Evolutionary conservation across 23 red algal genomes (phyloP).

Genomic region (Gracilaria vermiculophylla): DNA sequence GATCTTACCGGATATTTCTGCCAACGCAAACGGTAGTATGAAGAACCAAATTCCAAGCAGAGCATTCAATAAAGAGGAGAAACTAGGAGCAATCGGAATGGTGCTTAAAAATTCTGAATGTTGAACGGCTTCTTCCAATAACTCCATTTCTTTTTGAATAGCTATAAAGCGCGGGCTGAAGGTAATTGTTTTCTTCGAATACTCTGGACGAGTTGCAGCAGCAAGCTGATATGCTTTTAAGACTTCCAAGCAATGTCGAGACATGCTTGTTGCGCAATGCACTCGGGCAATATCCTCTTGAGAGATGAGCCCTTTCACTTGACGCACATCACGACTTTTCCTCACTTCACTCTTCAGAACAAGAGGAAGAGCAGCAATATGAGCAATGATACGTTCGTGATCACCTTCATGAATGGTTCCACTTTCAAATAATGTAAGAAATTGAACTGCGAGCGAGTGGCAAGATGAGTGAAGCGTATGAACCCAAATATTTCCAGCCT

Average conservation of each 20-base stretch:
- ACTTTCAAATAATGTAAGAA: background rate
- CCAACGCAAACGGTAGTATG: conserved; percentile 14
- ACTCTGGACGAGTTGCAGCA: too few relatives aligned
- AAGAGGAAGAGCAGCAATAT: conserved; percentile 31
- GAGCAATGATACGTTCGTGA: conserved; percentile 14
- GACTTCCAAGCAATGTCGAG: conserved; percentile 12
- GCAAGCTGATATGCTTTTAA: background rate
- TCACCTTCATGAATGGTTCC: conserved; percentile 8
- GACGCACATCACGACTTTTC: background rate
- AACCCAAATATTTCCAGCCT: conserved; percentile 10
- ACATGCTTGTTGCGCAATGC: conserved; percentile 5
- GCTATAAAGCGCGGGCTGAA: too few relatives aligned
- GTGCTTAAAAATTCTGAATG: background rate
- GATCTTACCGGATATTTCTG: conserved; percentile 21
- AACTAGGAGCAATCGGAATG: conserved; percentile 13
- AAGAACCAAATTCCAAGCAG: conserved; percentile 49
- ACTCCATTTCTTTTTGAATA: background rate
- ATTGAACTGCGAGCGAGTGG: conserved; percentile 4
- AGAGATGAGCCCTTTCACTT: conserved; percentile 19
- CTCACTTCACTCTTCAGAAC: conserved; percentile 12
- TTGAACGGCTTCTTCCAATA: background rate
- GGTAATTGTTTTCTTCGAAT: too few relatives aligned
- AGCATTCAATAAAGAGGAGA: background rate
- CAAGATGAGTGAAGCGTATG: background rate
- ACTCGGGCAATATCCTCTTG: conserved; percentile 11